A percentile compares a stretch with the other conserved stretches of the same genome.
phyloP scores from a whole-genome alignment of 2,329 filamentous ascomycete genomes.

The Trichoderma asperellum region DNA sequence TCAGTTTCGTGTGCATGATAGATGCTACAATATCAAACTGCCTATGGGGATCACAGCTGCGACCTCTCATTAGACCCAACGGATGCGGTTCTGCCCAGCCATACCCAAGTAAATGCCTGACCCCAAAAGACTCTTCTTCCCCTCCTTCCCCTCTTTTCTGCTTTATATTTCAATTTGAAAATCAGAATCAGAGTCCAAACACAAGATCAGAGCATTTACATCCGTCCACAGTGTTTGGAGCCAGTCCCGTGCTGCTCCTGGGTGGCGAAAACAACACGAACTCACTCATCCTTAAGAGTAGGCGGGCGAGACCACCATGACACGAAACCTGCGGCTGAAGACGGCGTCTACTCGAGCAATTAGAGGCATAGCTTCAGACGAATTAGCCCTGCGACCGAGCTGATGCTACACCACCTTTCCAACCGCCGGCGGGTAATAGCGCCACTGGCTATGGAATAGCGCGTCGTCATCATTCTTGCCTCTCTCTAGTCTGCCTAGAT shows the following conservation, averaged over 20 bases:
- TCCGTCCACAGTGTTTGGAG: neutral
- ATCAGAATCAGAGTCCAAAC: neutral
- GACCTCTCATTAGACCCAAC: neutral
- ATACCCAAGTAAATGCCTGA: slow-evolving; percentile 2
- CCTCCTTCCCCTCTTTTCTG: neutral
- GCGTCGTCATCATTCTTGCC: slow-evolving; percentile 19
- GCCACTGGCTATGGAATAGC: neutral
- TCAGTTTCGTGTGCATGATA: neutral
- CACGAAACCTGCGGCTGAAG: neutral
- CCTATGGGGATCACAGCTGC: neutral
- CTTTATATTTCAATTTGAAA: neutral
- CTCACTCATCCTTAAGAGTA: neutral
- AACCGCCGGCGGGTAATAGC: neutral
- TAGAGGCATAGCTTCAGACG: neutral
- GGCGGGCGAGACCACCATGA: neutral
- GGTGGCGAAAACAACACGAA: neutral
- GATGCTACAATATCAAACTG: neutral
- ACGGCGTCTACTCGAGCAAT: neutral
- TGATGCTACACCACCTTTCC: slow-evolving; percentile 1
- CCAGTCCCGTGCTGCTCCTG: neutral
- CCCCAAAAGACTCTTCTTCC: neutral
- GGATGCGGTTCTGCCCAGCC: neutral
- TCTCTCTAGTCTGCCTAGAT: neutral
- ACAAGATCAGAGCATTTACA: neutral
- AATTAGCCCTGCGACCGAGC: neutral